A percentile compares a stretch with the other conserved stretches of the same genome.
Evolutionary conservation across 2,329 filamentous ascomycete genomes (phyloP).

Genomic region (Clonostachys solani): DNA sequence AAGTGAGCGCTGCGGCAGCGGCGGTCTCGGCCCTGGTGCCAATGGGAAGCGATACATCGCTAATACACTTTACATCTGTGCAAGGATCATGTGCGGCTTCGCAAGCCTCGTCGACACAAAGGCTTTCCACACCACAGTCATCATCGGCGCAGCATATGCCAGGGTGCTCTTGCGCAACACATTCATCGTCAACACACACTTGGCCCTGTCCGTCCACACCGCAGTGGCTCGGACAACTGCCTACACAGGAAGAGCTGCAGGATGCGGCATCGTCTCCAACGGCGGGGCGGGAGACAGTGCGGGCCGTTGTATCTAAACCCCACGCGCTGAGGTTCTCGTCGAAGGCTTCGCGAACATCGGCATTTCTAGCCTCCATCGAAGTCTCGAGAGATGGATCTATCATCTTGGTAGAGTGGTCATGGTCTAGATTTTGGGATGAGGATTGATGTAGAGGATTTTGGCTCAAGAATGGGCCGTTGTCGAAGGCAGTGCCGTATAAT

Average conservation of each 20-base stretch:
- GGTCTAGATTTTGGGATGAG: too few species aligned
- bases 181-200: conserved; percentile 26
- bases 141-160: conserved; percentile 27
- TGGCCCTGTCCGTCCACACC: conserved; percentile 17
- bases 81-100: conserved; percentile 26
- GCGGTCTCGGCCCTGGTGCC: conserved; percentile 10
- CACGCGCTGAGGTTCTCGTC: too few species aligned
- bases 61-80: conserved; percentile 24
- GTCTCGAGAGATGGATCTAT: too few species aligned
- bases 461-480: too few species aligned
- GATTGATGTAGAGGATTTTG: too few species aligned
- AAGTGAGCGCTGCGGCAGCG: conserved; percentile 20
- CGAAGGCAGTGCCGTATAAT: too few species aligned
- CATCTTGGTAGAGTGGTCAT: too few species aligned
- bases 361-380: too few species aligned
- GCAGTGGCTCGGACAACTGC: conserved; percentile 24
- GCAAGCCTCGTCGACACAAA: conserved; percentile 34
- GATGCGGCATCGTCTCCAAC: neutral
- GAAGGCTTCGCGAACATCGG: too few species aligned
- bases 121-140: conserved; percentile 23
- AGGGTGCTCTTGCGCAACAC: conserved; percentile 16
- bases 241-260: neutral
- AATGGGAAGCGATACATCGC: conserved; percentile 11
- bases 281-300: neutral
- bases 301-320: too few species aligned